Evolutionary conservation across 2,329 filamentous ascomycete genomes (phyloP), one percentile per base, ranked within the genome.

Genomic region (Calonectria pauciramosa): DNA sequence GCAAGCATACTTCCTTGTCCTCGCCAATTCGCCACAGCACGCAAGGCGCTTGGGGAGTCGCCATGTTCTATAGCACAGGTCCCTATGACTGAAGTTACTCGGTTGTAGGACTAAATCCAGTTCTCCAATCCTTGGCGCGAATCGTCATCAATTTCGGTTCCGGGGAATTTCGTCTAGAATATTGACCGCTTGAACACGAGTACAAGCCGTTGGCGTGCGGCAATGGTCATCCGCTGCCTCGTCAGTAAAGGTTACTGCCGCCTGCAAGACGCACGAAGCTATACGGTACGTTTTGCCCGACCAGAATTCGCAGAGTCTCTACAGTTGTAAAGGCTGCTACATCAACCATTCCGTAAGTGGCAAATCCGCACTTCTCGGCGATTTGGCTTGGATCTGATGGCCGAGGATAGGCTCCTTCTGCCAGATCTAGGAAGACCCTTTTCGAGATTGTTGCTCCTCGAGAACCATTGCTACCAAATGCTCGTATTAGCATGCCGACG

Each of bases 231-330:
- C 82, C 89, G 76, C 86, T 49, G 6, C 20, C 26, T 71, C 51
- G 38, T 80, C 82, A 90, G 77, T 88, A 90, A 74, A 89, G 84
- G 34, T 85, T 86, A 28, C 88, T 84, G 3, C 90, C 90, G 64
- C 89, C 89, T 2, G 95, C 94, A 82, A 97, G 87, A 64, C 94
- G 89, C 52, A 97, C 95, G 86, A 97, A 97, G 85, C 94, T 96
- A 85, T 95, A 96, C 8, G 94, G 94, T 71, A 97, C 94, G 83
- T 97, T 97, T 86, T 97, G 94, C 13, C 95, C 95, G 14, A 96
- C 94, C 30, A 97, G 88, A 73, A 96, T 84, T 78, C 95, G 89
- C 70, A 97, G 85, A 64, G 93, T 96, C 85, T 97, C 94, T 7
- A 96, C 95, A 3, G 94, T 96, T 28, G 94, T 96, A 86, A 96